Evolutionary conservation across 2,329 filamentous ascomycete species (phyloP), one percentile per base, ranked within the genome.

Genomic region (Colletotrichum destructivum): DNA sequence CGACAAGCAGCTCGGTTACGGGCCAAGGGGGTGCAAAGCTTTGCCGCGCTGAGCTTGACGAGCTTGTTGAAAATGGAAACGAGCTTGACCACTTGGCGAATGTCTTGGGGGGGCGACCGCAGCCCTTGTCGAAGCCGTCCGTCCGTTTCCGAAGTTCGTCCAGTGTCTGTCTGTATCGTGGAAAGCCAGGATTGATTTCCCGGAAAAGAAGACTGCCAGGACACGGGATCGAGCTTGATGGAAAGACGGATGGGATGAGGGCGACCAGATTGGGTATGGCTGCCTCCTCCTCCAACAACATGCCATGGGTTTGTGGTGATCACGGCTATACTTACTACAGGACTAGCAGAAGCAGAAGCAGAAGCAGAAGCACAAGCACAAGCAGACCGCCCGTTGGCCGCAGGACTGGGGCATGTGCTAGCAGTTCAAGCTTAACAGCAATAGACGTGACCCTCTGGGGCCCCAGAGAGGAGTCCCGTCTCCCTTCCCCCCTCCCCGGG

Each of bases 401-500:
- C 57, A 71, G 46, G 35, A 51, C 13, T 6, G 44, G n/a, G n/a
- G 42, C n/a, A 21, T 13, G 21, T 46, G 26, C 51, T 62, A 52
- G n/a, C 38, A 67, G 49, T 57, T 21, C 57, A 57, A 68, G 44
- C 57, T 67, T 71, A 62, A 62, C 26, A 63, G 57, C 44, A 42
- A 69, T 62, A 69, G 57, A 63, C 18, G 51, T 57, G 68, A 13
- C 57, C 31, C 59, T 69, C 69, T 51, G 26, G 57, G 57, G 57
- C 68, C 35, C 47, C 52, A 40, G 35, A 46, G 42, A 40, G 52
- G 42, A 51, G 23, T 49, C 15, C 18, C 44, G 44, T 21, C 44
- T 21, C 16, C 16, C 18, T 38, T 26, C 23, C 35, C 8, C 31
- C 8, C 7, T 8, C 51, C 69, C 64, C 68, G 26, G 63, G n/a